Percentiles rank a stretch among this genome's conserved stretches.
Evolutionary conservation across 495 filamentous ascomycete genomes (phyloP).

Genomic region (Cenococcum geophilum): DNA sequence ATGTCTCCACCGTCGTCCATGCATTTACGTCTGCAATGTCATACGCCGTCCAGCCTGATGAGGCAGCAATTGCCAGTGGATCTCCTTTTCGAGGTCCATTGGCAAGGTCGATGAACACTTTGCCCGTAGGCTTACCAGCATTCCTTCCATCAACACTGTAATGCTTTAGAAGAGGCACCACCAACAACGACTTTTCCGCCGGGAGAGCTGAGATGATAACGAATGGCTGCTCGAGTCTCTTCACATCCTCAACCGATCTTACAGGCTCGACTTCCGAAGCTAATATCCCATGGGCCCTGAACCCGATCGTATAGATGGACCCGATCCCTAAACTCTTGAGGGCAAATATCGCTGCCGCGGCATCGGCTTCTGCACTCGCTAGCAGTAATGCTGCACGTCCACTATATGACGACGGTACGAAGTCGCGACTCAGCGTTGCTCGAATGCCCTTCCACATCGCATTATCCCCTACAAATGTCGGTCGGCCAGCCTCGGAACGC

Average conservation of each 20-base stretch:
- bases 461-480: conserved; percentile 64
- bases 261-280: conserved; percentile 66
- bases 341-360: conserved; percentile 68
- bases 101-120: conserved; percentile 75
- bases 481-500: conserved; percentile 35
- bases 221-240: conserved; percentile 68
- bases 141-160: conserved; percentile 38
- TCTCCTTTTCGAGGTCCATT: conserved; percentile 63
- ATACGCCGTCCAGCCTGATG: conserved; percentile 71
- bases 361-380: conserved; percentile 60
- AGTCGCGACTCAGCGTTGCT: conserved; percentile 69
- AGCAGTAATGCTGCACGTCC: conserved; percentile 68
- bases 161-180: conserved; percentile 70
- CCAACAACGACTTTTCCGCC: conserved; percentile 68
- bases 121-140: conserved; percentile 48
- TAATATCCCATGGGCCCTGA: conserved; percentile 60
- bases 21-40: conserved; percentile 71
- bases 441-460: conserved; percentile 78
- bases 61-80: conserved; percentile 59
- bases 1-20: conserved; percentile 74
- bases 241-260: conserved; percentile 70
- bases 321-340: conserved; percentile 67
- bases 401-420: conserved; percentile 72
- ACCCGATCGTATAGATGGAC: conserved; percentile 77
- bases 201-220: conserved; percentile 72